These are phyloP conservation scores for Paxillus involutus DNA, from an alignment of 768 basidiomycete genomes.

Conservation along the genomic window DNA sequence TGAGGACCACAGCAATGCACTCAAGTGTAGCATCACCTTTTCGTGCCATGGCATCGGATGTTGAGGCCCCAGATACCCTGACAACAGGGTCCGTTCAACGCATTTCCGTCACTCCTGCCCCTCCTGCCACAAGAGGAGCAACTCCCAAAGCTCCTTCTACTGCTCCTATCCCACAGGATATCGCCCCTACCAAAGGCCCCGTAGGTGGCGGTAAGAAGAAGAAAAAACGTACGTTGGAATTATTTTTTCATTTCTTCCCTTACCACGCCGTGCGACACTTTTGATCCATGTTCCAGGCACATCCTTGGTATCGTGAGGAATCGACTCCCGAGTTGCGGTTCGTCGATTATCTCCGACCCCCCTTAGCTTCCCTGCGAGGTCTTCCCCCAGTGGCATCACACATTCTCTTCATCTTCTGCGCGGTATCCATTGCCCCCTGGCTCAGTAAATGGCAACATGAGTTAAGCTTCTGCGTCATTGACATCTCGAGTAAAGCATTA, in stretches of 20 bases:
- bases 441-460: neutral
- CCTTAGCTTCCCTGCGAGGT: too few species aligned
- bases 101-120: constrained; percentile 38
- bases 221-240: constrained; percentile 64
- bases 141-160: constrained; percentile 33
- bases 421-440: neutral
- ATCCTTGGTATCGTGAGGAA: constrained; percentile 17
- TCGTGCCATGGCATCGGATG: constrained; percentile 31
- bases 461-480: neutral
- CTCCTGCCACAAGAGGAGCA: constrained; percentile 24
- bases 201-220: constrained; percentile 67
- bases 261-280: neutral
- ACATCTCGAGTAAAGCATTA: neutral
- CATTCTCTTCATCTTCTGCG: neutral
- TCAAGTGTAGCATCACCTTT: constrained; percentile 54
- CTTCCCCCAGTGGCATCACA: neutral
- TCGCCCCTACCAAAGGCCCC: constrained; percentile 41
- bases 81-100: constrained; percentile 24
- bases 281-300: constrained; percentile 19
- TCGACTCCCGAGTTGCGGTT: too few species aligned
- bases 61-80: constrained; percentile 29
- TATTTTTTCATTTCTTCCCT: neutral
- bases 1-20: constrained; percentile 76
- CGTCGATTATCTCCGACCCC: neutral
- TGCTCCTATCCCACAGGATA: constrained; percentile 46